A percentile compares a stretch with the other conserved stretches of the same genome.
Conservation (phyloP, 2,329 filamentous ascomycete species). For the Colletotrichum sp. region DNA sequence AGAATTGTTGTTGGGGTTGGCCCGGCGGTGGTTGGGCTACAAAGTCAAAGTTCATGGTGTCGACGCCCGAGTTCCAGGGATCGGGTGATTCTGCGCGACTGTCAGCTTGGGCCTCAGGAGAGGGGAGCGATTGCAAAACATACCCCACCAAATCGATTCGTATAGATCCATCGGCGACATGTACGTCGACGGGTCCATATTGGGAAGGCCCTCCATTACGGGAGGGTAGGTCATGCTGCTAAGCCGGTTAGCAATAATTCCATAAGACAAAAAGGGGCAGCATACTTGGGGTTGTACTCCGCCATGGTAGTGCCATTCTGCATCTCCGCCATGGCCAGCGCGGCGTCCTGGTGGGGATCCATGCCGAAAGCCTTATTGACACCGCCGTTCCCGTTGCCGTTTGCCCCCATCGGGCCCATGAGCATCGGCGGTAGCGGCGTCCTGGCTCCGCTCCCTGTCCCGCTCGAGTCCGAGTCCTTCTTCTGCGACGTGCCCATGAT, state of each 20-base stretch:
- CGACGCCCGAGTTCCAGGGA: constrained; percentile 61
- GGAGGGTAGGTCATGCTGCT: constrained; percentile 41
- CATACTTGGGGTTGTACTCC: constrained; percentile 15
- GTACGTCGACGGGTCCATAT: constrained; percentile 60
- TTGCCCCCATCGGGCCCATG: constrained; percentile 26
- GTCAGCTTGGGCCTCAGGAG: neutral
- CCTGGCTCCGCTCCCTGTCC: constrained; percentile 48
- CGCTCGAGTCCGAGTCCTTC: constrained; percentile 52
- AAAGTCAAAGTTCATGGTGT: constrained; percentile 66
- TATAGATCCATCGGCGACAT: constrained; percentile 73
- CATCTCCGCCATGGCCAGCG: constrained; percentile 69
- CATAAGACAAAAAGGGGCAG: neutral
- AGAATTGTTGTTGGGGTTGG: constrained; percentile 61
- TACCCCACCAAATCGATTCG: constrained; percentile 73
- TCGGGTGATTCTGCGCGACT: constrained; percentile 59
- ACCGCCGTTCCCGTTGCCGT: neutral
- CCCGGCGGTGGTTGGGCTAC: constrained; percentile 64
- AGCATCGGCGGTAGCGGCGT: constrained; percentile 40
- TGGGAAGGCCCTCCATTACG: constrained; percentile 49
- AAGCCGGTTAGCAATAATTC: neutral
- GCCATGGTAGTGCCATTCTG: constrained; percentile 58
- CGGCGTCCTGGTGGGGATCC: constrained; percentile 66
- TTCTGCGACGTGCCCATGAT: constrained; percentile 54
- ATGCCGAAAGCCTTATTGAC: constrained; percentile 28
- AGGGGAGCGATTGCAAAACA: constrained; percentile 29